Base-by-base conservation (phyloP, 495 filamentous ascomycete genomes). In the Letharia lupina region DNA sequence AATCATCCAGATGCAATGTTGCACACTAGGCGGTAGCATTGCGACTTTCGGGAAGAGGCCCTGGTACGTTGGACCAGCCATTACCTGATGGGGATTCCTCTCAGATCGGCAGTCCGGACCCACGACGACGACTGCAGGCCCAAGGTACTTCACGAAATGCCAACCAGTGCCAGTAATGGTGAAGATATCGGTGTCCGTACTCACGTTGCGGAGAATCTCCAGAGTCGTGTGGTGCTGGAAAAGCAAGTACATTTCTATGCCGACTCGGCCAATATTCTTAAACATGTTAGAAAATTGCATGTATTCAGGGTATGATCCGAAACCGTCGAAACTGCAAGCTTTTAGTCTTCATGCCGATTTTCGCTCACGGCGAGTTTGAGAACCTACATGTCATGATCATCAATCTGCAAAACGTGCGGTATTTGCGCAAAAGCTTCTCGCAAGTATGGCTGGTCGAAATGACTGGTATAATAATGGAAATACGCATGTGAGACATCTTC, bases 361-460 rank as follows among this genome's bases (percentile, higher is more conserved):
- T 69, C 15, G 37, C 18, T 33, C 40, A 59, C 10, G 23, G 33
- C 20, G 42, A 33, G 7, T 10, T 58, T 35, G 20, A 59, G 54
- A n/a, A 84, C 91, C 86, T 80, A 96, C 91, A 98, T 96, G 64
- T 98, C 94, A 75, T 98, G 94, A 75, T 98, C 94, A 73, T 98
- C 92, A 42, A 98, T 85, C 71, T 94, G 89, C 64, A 93, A 82
- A 61, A 98, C 78, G 73, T 97, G 93, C 23, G 94, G 94, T 67
- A 98, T 97, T 77, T 98, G 95, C 10, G 94, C 94, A 79, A 96
- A 98, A 0, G 91, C 91, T 75, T 98, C 95, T 58, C 93, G 81
- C 71, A 98, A 74, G 76, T 93, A 89, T 13, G 93, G 90, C 76
- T 98, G 95, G 67, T 98, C 94, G 71, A 98, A 98, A 75, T 96